phyloP scores from a whole-genome alignment of 805 yeast species.

The Suhomyces xylopsoci region DNA sequence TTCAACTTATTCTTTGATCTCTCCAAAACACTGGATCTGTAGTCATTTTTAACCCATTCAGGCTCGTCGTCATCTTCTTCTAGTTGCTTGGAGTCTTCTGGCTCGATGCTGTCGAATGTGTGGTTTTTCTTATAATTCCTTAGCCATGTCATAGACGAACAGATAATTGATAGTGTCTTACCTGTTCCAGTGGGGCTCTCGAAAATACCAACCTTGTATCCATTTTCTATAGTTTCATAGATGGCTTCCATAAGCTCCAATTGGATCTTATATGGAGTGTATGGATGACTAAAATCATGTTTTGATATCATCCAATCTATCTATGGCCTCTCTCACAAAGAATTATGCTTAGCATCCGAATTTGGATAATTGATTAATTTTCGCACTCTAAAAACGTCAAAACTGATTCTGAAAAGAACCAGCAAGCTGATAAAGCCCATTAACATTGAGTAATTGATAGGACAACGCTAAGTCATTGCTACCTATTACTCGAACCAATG shows the following conservation, averaged over 20 bases:
- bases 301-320: not conserved
- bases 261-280: conserved; percentile 76
- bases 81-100: not conserved
- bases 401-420: not conserved
- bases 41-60: conserved; percentile 56
- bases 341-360: not conserved
- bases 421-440: not conserved
- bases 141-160: conserved; percentile 83
- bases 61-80: conserved; percentile 56
- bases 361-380: not conserved
- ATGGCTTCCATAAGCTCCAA: conserved; percentile 69
- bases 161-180: conserved; percentile 81
- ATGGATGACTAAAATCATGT: conserved; percentile 59
- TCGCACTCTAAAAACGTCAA: not conserved
- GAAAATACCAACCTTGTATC: conserved; percentile 70
- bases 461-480: not conserved
- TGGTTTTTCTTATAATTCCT: conserved; percentile 43
- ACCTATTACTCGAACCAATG: not conserved
- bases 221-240: conserved; percentile 54
- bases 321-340: not conserved
- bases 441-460: not conserved
- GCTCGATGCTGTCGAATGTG: conserved; percentile 5
- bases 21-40: conserved; percentile 30
- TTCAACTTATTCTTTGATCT: conserved; percentile 23
- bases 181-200: conserved; percentile 97